Percentiles rank a stretch among this genome's conserved stretches.
Evolutionary conservation across 164 flowering plant genomes (phyloP).

Genomic region (Piper longum): DNA sequence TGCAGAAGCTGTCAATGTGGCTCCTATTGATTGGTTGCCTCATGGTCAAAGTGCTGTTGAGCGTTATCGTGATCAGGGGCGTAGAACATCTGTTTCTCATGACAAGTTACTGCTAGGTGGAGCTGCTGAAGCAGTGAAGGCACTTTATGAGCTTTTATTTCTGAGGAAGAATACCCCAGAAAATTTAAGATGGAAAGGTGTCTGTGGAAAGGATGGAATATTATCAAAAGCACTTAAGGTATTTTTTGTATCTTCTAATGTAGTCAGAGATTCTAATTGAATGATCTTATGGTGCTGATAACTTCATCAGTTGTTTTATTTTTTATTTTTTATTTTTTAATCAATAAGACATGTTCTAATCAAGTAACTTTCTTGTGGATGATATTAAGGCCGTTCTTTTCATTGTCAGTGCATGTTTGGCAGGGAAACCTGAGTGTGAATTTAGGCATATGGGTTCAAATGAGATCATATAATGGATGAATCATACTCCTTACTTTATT

Average conservation of each 20-base stretch:
- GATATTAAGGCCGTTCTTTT: too few species aligned
- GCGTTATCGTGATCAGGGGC: constrained; percentile 33
- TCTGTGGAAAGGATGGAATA: constrained; percentile 50
- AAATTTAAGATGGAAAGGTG: constrained; percentile 45
- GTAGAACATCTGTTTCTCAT: constrained; percentile 52
- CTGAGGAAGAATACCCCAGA: constrained; percentile 24
- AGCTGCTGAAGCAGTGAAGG: constrained; percentile 59
- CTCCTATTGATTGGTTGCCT: constrained; percentile 79
- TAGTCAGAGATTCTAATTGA: background rate
- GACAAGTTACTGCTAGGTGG: constrained; percentile 69
- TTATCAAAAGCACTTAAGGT: constrained; percentile 58
- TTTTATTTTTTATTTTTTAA: too few species aligned
- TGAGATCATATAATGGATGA: too few species aligned
- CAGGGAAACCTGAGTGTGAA: too few species aligned
- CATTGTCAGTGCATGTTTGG: too few species aligned
- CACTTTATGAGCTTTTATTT: constrained; percentile 41
- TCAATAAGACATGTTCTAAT: too few species aligned
- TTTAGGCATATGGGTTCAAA: too few species aligned
- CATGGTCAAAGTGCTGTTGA: constrained; percentile 56
- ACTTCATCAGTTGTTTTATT: too few species aligned
- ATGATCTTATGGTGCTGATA: too few species aligned
- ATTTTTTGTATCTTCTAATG: constrained; percentile 4
- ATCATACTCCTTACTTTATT: too few species aligned
- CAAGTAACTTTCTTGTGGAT: too few species aligned
- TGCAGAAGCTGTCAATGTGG: constrained; percentile 47